Percentiles rank a stretch among this genome's conserved stretches.
Evolutionary conservation across 495 filamentous ascomycete species (phyloP).

Genomic region (Cercophora newfieldiana): DNA sequence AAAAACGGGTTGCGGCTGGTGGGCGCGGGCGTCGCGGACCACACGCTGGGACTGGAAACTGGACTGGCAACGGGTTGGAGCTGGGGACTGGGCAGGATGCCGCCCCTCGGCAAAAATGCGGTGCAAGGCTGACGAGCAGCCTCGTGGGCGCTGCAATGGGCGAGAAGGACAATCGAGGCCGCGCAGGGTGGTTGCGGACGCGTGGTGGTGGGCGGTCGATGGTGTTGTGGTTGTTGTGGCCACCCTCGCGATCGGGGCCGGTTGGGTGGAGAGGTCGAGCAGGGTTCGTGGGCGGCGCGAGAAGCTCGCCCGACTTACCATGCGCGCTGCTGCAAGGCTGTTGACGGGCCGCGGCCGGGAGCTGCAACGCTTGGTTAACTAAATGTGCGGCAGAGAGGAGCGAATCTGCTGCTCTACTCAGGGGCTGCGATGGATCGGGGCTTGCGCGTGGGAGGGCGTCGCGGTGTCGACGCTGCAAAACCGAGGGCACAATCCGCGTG

Average conservation of each 20-base stretch:
- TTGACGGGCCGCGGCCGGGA: slow-evolving; percentile 14
- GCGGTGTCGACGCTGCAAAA: not conserved
- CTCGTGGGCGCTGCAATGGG: slow-evolving; percentile 23
- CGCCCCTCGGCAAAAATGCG: slow-evolving; percentile 9
- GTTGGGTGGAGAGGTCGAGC: slow-evolving; percentile 35
- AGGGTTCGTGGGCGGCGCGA: slow-evolving; percentile 25
- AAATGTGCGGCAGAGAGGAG: slow-evolving; percentile 8
- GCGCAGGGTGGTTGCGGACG: slow-evolving; percentile 22
- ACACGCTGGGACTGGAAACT: not conserved
- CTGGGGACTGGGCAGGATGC: slow-evolving; percentile 1
- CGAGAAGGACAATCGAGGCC: not conserved
- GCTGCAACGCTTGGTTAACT: slow-evolving; percentile 26
- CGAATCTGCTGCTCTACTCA: slow-evolving; percentile 17
- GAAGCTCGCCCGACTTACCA: slow-evolving; percentile 25
- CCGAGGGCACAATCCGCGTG: not conserved
- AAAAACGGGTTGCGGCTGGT: not conserved
- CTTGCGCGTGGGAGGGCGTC: not conserved
- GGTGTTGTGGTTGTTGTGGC: slow-evolving; percentile 35
- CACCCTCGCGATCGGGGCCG: slow-evolving; percentile 34
- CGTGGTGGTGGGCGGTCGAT: slow-evolving; percentile 26
- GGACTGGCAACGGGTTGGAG: not conserved
- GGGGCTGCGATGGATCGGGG: not conserved
- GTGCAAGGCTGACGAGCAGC: slow-evolving; percentile 36
- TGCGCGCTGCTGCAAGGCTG: slow-evolving; percentile 30
- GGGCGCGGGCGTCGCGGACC: not conserved